Conservation (phyloP, 495 filamentous ascomycete genomes). For the Echria macrotheca region DNA sequence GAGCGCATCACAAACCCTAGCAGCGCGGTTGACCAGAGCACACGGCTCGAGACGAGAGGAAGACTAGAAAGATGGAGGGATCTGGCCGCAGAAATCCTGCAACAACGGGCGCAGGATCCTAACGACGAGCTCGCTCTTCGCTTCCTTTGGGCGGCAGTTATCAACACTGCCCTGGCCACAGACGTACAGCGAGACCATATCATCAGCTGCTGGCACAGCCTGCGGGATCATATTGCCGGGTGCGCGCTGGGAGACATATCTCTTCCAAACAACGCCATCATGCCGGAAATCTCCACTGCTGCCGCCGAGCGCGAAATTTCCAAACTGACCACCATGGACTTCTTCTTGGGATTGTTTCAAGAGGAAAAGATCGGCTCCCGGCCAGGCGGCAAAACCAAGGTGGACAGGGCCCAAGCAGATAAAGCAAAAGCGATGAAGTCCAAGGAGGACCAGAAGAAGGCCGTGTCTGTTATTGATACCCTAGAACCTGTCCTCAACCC, state of each 20-base stretch:
- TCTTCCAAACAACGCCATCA: constrained; percentile 78
- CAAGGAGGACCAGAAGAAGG: too few relatives aligned
- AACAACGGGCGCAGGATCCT: constrained; percentile 27
- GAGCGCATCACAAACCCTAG: constrained; percentile 68
- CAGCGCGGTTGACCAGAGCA: constrained; percentile 58
- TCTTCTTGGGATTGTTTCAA: constrained; percentile 81
- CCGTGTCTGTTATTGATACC: constrained; percentile 78
- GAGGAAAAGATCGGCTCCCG: too few relatives aligned
- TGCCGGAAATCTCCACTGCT: constrained; percentile 78
- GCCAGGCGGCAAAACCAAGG: too few relatives aligned
- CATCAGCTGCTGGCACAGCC: constrained; percentile 69
- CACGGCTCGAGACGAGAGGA: constrained; percentile 57
- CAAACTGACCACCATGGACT: constrained; percentile 90
- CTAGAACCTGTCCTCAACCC: constrained; percentile 88
- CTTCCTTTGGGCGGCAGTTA: constrained; percentile 82
- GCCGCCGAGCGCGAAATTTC: constrained; percentile 86
- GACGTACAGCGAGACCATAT: constrained; percentile 69
- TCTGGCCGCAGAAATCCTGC: constrained; percentile 59
- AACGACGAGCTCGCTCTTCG: constrained; percentile 49
- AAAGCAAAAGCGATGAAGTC: too few relatives aligned
- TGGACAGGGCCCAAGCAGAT: too few relatives aligned
- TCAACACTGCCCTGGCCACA: constrained; percentile 64
- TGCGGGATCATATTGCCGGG: constrained; percentile 41
- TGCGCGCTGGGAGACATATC: constrained; percentile 45
- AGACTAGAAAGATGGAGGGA: constrained; percentile 70